Evolutionary conservation across 768 basidiomycete species (phyloP).

Genomic region (Leccinellum albellum): DNA sequence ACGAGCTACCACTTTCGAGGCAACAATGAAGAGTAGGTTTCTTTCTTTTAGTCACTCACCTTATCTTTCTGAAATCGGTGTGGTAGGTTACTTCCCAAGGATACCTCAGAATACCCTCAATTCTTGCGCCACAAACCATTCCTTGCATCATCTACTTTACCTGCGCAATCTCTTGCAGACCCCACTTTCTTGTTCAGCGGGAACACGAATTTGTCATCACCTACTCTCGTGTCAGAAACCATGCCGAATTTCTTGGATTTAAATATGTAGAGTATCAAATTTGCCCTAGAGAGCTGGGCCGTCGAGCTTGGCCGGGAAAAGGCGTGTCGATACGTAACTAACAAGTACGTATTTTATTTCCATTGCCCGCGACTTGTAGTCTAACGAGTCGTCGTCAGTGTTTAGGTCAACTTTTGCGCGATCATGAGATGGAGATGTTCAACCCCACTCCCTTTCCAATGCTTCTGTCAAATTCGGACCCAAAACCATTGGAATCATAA

Average conservation of each 20-base stretch:
- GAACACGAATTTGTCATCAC: conserved; percentile 97
- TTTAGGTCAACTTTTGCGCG: conserved; percentile 78
- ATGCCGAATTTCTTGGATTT: conserved; percentile 91
- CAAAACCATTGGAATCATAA: conserved; percentile 50
- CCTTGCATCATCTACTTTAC: conserved; percentile 79
- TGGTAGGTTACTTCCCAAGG: conserved; percentile 84
- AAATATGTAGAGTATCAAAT: conserved; percentile 98
- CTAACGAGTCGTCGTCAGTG: conserved; percentile 50
- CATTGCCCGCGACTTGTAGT: neutral
- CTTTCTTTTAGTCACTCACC: neutral
- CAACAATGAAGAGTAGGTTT: conserved; percentile 83
- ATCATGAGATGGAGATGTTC: conserved; percentile 51
- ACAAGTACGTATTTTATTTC: conserved; percentile 51
- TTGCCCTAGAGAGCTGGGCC: conserved; percentile 92
- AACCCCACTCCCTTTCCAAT: conserved; percentile 31
- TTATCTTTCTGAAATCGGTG: conserved; percentile 1
- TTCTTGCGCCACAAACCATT: conserved; percentile 97
- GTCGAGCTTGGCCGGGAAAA: conserved; percentile 84
- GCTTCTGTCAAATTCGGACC: conserved; percentile 63
- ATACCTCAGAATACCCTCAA: conserved; percentile 80
- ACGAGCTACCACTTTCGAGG: conserved; percentile 77
- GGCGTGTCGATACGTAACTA: conserved; percentile 66
- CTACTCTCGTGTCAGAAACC: conserved; percentile 90
- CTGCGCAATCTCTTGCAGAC: conserved; percentile 78
- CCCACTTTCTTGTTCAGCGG: conserved; percentile 87